These are phyloP conservation scores for Collybiopsis confluens DNA, from an alignment of 768 basidiomycete species.

Conservation along the genomic window DNA sequence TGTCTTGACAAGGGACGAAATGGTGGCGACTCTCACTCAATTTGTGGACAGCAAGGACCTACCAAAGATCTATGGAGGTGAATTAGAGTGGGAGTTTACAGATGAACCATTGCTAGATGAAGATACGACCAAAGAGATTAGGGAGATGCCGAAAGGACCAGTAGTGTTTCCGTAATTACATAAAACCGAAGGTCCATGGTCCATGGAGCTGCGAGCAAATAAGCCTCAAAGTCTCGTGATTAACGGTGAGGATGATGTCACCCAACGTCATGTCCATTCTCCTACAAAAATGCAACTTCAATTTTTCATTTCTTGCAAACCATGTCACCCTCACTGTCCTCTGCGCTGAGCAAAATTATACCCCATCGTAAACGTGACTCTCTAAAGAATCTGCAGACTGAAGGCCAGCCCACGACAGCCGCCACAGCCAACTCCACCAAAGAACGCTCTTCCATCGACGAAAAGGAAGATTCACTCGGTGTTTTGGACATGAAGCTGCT, in stretches of 20 bases:
- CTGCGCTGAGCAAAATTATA: too few species aligned
- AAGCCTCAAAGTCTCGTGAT: too few species aligned
- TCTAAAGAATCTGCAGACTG: too few species aligned
- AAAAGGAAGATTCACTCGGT: too few species aligned
- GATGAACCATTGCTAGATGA: constrained; percentile 65
- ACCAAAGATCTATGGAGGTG: constrained; percentile 71
- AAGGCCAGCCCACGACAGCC: too few species aligned
- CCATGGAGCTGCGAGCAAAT: too few species aligned
- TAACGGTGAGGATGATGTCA: too few species aligned
- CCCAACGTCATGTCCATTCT: constrained; percentile 9
- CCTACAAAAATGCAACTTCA: neutral
- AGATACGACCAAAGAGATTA: constrained; percentile 40
- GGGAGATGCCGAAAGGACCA: constrained; percentile 54
- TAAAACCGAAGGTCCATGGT: too few species aligned
- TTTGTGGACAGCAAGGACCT: constrained; percentile 43
- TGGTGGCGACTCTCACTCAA: constrained; percentile 47
- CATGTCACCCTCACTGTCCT: too few species aligned
- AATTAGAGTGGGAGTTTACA: constrained; percentile 65
- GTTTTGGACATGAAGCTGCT: too few species aligned
- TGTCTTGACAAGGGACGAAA: constrained; percentile 62
- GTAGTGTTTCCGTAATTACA: constrained; percentile 16
- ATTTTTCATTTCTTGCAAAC: neutral
- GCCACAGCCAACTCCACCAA: neutral
- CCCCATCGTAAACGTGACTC: too few species aligned
- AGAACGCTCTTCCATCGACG: neutral